These are phyloP conservation scores for Cryphonectria japonica DNA, from an alignment of 2,329 filamentous ascomycete genomes.

Conservation along the genomic window DNA sequence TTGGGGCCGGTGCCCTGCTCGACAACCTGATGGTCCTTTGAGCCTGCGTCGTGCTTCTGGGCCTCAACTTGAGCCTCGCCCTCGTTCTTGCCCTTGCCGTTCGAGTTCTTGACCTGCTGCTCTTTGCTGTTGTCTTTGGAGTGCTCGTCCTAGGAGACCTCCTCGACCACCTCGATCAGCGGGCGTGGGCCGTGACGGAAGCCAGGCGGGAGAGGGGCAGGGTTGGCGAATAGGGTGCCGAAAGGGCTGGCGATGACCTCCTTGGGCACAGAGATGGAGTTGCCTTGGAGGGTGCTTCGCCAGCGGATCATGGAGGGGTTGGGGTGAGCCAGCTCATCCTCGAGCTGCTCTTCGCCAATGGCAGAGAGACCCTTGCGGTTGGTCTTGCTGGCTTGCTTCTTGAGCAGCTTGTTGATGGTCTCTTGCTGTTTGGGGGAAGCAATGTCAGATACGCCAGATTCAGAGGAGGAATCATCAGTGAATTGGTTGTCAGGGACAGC, in stretches of 20 bases:
- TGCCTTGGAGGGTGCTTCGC: conserved; percentile 69
- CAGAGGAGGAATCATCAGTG: not conserved
- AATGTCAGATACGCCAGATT: conserved; percentile 7
- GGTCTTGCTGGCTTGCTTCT: conserved; percentile 81
- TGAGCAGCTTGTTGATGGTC: conserved; percentile 87
- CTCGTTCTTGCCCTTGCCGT: not conserved
- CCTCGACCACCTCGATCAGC: conserved; percentile 62
- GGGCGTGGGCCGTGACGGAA: conserved; percentile 43
- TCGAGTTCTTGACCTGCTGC: not conserved
- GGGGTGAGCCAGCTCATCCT: conserved; percentile 41
- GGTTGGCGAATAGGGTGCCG: conserved; percentile 59
- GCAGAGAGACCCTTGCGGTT: conserved; percentile 55
- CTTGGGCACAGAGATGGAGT: conserved; percentile 64
- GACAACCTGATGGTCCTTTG: not conserved
- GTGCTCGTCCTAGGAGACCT: conserved; percentile 48
- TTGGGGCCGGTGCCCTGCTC: not conserved
- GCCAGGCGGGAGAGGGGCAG: conserved; percentile 16
- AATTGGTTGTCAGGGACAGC: not conserved
- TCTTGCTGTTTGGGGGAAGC: conserved; percentile 46
- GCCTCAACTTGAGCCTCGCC: not conserved
- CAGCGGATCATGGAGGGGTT: conserved; percentile 70
- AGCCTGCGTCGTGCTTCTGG: not conserved
- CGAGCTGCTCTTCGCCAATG: conserved; percentile 51
- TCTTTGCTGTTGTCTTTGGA: not conserved
- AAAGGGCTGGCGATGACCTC: conserved; percentile 69